Conservation (phyloP, 108 stramenopile genomes). For the Skeletonema grethae region DNA sequence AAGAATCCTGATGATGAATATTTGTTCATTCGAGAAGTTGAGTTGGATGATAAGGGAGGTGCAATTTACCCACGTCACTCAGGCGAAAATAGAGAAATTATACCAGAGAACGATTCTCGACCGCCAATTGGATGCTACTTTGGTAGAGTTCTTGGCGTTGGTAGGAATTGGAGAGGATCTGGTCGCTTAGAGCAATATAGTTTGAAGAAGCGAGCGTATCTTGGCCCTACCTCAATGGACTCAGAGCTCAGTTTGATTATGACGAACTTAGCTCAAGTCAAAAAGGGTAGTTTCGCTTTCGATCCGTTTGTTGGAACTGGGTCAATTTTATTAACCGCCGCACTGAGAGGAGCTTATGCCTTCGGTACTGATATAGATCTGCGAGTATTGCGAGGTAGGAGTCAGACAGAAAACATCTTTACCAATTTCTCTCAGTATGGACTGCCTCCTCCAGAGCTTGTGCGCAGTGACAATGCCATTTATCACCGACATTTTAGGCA, state of each 20-base stretch:
- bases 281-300: conserved; percentile 63
- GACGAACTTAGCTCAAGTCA: conserved; percentile 86
- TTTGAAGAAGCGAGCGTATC: conserved; percentile 90
- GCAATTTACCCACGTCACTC: conserved; percentile 61
- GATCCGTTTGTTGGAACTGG: conserved; percentile 99
- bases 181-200: conserved; percentile 77
- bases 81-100: conserved; percentile 44
- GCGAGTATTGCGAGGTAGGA: conserved; percentile 87
- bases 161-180: conserved; percentile 53
- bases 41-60: conserved; percentile 63
- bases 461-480: conserved; percentile 91
- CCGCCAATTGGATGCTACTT: conserved; percentile 80
- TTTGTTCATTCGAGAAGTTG: conserved; percentile 73
- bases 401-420: conserved; percentile 62
- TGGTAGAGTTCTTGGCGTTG: conserved; percentile 74
- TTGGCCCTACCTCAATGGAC: conserved; percentile 99
- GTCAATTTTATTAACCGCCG: conserved; percentile 89
- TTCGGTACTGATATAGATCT: conserved; percentile 96
- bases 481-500: conserved; percentile 81
- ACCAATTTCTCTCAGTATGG: conserved; percentile 90
- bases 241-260: conserved; percentile 93
- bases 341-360: conserved; percentile 86
- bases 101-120: conserved; percentile 62
- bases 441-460: conserved; percentile 89
- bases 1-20: conserved; percentile 73